Evolutionary conservation across 768 basidiomycete species (phyloP).

Genomic region (Panus rudis): DNA sequence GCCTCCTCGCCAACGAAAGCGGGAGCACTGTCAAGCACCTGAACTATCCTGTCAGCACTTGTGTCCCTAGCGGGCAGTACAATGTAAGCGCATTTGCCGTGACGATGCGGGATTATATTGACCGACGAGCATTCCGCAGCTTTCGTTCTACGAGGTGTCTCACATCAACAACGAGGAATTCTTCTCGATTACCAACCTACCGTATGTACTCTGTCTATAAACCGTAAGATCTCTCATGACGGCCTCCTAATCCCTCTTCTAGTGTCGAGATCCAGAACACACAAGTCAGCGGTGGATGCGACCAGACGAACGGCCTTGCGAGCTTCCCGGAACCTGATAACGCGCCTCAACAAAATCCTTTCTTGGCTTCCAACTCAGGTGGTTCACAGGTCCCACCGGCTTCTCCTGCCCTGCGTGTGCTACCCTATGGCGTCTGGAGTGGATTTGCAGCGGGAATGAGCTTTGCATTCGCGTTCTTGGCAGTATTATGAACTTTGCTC

Average conservation of each 20-base stretch:
- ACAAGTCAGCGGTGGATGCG: slow-evolving; percentile 8
- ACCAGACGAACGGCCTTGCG: slow-evolving; percentile 19
- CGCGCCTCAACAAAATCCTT: slow-evolving; percentile 18
- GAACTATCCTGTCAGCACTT: slow-evolving; percentile 35
- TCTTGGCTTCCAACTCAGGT: slow-evolving; percentile 15
- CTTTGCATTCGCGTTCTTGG: too few species aligned
- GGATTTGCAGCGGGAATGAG: too few species aligned
- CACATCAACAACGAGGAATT: slow-evolving; percentile 28
- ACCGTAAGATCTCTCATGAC: slow-evolving; percentile 15
- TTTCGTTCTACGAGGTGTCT: slow-evolving; percentile 43
- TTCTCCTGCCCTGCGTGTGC: too few species aligned
- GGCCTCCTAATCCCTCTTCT: slow-evolving; percentile 5
- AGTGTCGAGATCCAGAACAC: slow-evolving; percentile 15
- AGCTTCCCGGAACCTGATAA: slow-evolving; percentile 17
- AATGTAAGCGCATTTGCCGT: slow-evolving; percentile 29
- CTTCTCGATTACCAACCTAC: slow-evolving; percentile 38
- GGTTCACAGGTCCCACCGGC: too few species aligned
- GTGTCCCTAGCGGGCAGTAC: slow-evolving; percentile 34
- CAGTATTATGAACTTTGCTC: too few species aligned
- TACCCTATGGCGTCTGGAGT: too few species aligned
- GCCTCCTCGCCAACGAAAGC: slow-evolving; percentile 32
- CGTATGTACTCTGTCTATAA: slow-evolving; percentile 26
- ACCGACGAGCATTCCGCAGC: slow-evolving; percentile 19
- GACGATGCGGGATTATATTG: background rate
- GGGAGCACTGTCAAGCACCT: slow-evolving; percentile 37